These are phyloP conservation scores for Dictyostelium capitatum DNA, from an alignment of 78 protist genomes.

Conservation along the genomic window DNA sequence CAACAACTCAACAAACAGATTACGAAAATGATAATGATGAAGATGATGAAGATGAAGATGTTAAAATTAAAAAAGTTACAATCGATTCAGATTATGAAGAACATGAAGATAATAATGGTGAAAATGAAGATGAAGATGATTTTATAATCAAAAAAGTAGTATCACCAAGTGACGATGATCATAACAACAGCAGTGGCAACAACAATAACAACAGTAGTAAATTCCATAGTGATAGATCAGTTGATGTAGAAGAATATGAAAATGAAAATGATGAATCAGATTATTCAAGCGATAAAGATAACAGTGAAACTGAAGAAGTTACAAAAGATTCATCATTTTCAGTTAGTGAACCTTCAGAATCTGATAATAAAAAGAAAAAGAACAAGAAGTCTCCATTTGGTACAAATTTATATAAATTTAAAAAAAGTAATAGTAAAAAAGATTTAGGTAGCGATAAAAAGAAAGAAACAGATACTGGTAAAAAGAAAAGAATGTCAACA, in stretches of 20 bases:
- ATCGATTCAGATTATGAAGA: slow-evolving; percentile 18
- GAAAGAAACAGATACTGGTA: background rate
- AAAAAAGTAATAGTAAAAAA: background rate
- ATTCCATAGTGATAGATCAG: background rate
- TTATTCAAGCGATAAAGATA: background rate
- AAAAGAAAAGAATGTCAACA: slow-evolving; percentile 12
- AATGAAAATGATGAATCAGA: slow-evolving; percentile 20
- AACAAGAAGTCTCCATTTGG: background rate
- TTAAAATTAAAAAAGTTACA: background rate
- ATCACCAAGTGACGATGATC: background rate
- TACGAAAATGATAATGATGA: background rate
- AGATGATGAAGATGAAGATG: background rate
- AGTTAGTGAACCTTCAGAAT: slow-evolving; percentile 3
- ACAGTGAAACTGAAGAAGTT: slow-evolving; percentile 15
- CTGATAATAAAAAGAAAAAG: slow-evolving; percentile 3
- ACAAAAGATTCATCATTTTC: background rate
- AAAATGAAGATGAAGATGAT: background rate
- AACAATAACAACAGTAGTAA: background rate
- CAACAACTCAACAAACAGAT: background rate
- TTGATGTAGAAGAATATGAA: background rate
- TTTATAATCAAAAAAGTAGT: background rate
- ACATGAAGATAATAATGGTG: background rate
- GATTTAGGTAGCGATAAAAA: background rate
- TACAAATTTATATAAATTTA: slow-evolving; percentile 25
- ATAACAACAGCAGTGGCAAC: background rate